phyloP scores from a whole-genome alignment of 2,329 filamentous ascomycete species.

The Coniochaeta sp. region DNA sequence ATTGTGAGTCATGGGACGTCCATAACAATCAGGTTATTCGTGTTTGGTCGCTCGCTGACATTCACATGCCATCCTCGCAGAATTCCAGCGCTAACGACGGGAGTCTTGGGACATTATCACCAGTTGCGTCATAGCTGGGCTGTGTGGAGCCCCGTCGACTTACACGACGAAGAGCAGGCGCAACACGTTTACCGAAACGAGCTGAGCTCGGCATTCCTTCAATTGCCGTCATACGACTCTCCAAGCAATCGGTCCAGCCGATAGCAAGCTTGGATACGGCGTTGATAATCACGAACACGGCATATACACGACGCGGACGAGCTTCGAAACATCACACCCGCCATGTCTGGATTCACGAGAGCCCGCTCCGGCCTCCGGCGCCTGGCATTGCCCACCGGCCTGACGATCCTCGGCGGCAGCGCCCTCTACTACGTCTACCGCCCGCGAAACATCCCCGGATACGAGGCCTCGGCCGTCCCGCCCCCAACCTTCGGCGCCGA shows the following conservation, averaged over 20 bases:
- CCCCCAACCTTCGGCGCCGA: conserved; percentile 64
- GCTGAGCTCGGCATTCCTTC: background rate
- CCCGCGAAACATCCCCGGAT: conserved; percentile 65
- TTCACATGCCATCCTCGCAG: background rate
- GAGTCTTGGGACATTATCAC: background rate
- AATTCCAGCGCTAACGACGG: background rate
- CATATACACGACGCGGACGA: background rate
- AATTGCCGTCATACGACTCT: background rate
- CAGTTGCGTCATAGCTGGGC: conserved; percentile 1
- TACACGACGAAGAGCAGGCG: background rate
- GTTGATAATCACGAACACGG: background rate
- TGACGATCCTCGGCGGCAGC: conserved; percentile 34
- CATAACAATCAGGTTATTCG: background rate
- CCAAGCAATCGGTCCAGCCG: background rate
- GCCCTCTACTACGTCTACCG: conserved; percentile 51
- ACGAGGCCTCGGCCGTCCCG: conserved; percentile 60
- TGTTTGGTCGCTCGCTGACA: background rate
- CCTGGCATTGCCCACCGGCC: conserved; percentile 33
- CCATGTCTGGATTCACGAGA: conserved; percentile 20
- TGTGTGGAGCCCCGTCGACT: background rate
- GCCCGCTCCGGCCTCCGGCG: conserved; percentile 29
- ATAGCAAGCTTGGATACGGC: background rate
- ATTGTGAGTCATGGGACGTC: too few species aligned
- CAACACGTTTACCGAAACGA: background rate
- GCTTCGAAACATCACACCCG: background rate